Evolutionary conservation across 1,284 basidiomycete genomes (phyloP), one percentile per base, ranked within the genome.

Genomic region (Ustilago loliicola): DNA sequence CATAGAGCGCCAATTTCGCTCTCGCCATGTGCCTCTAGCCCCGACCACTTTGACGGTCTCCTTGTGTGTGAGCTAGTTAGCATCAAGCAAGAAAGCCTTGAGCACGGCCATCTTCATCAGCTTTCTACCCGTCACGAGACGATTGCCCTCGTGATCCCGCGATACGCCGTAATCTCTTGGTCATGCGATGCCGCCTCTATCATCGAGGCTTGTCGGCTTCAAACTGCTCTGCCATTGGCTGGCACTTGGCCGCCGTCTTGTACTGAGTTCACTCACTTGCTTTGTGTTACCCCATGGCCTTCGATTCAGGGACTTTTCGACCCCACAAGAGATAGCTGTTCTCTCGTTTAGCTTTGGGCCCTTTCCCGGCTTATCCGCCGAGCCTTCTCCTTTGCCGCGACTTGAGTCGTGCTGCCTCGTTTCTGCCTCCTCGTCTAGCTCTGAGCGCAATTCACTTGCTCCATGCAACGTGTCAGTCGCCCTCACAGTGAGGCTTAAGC

Each of bases 371-470:
- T 48, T 57, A 51, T 59, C 60, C 25, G 27, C 55, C 56, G 55
- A 19, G 61, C 60, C 17, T 13, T 10, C 13, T 9, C 48, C 15
- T 10, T 29, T 15, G 10, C 17, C 48, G 48, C 48, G 25, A 19
- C 23, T 27, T 8, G 17, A 50, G 23, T 17, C 17, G 23, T 6
- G 8, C 7, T 47, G 45, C 21, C n/a, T 17, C n/a, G 7, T 8
- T 23, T 47, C 45, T 50, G n/a, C 38, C 36, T 13, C 34, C 66
- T 69, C 66, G 66, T 69, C 34, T 63, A 69, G 66, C 42, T 59
- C 25, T 30, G 27, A 29, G 48, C 48, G 48, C 48, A 27, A 27
- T 50, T 50, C 25, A 11, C 48, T 36, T 21, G 34, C 34, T 19
- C 10, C 19, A 38, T 38, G 53, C 36, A 53, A 34, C 23, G 36